Evolutionary conservation across 1,284 basidiomycete genomes (phyloP).

Genomic region (Mycosarcoma maydis): DNA sequence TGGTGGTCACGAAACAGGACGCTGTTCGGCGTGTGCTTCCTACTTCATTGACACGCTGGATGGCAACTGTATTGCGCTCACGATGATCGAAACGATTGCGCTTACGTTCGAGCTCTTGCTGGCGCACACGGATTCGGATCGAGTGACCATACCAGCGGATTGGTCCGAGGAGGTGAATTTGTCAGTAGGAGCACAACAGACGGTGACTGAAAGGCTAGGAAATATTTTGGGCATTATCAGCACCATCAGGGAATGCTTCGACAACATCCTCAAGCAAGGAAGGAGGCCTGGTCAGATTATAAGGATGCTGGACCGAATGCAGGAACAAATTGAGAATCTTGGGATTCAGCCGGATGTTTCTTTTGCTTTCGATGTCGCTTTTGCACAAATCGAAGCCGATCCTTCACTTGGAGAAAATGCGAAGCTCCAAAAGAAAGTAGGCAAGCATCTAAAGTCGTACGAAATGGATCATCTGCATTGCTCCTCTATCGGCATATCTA

Average conservation of each 20-base stretch:
- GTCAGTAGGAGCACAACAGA: background rate
- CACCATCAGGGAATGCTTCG: conserved; percentile 17
- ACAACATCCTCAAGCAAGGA: conserved; percentile 13
- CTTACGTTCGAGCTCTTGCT: conserved; percentile 2
- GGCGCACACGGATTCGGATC: background rate
- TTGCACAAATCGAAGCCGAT: background rate
- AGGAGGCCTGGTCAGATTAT: background rate
- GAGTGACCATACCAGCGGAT: background rate
- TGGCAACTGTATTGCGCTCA: background rate
- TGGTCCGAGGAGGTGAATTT: background rate
- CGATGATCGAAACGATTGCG: conserved; percentile 23
- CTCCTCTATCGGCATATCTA: background rate
- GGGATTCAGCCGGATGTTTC: conserved; percentile 17
- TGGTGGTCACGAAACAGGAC: background rate
- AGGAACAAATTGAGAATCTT: conserved; percentile 4
- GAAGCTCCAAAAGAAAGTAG: background rate
- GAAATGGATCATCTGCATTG: background rate
- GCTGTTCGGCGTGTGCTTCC: background rate
- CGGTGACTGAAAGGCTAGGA: conserved; percentile 8
- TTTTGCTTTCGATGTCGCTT: conserved; percentile 15
- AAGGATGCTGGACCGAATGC: background rate
- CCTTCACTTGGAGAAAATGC: background rate
- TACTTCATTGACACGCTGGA: background rate
- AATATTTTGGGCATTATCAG: conserved; percentile 14
- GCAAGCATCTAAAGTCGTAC: background rate